phyloP scores from a whole-genome alignment of 345 rosid genomes.

The Gossypium herbaceum region DNA sequence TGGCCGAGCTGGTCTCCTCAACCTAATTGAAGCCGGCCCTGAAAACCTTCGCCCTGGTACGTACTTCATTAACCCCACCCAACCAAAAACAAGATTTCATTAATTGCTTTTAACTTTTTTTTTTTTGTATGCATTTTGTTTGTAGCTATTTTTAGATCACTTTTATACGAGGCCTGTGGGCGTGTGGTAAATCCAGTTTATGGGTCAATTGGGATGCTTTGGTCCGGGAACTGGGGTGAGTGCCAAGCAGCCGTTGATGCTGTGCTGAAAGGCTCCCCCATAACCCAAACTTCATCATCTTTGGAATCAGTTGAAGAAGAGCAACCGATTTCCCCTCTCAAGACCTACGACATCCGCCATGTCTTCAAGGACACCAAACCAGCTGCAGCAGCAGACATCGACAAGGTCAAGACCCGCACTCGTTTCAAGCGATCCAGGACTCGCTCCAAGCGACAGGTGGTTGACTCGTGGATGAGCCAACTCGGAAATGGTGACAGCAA shows the following conservation, averaged over 20 bases:
- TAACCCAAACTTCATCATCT: slow-evolving; percentile 15
- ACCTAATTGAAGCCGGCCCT: slow-evolving; percentile 48
- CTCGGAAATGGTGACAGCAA: slow-evolving; percentile 57
- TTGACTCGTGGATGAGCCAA: slow-evolving; percentile 79
- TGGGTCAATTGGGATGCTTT: slow-evolving; percentile 55
- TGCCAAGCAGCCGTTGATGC: slow-evolving; percentile 58
- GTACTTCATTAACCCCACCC: background rate
- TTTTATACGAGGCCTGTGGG: slow-evolving; percentile 66
- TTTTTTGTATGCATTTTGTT: background rate
- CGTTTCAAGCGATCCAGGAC: slow-evolving; percentile 30
- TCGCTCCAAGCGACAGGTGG: slow-evolving; percentile 27
- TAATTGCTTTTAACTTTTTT: background rate
- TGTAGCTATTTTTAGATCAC: slow-evolving; percentile 55
- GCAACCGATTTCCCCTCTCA: slow-evolving; percentile 28
- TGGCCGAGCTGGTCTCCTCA: slow-evolving; percentile 54
- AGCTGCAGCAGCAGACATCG: background rate
- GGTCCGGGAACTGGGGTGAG: slow-evolving; percentile 58
- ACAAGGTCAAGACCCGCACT: slow-evolving; percentile 22
- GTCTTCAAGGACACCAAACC: slow-evolving; percentile 25
- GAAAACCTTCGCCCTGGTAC: slow-evolving; percentile 46
- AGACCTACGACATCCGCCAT: slow-evolving; percentile 43
- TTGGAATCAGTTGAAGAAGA: background rate
- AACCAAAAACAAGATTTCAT: too few species aligned
- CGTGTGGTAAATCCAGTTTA: slow-evolving; percentile 54
- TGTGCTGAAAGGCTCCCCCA: slow-evolving; percentile 35